phyloP scores from a whole-genome alignment of 352 stramenopile species.

The Globisporangium yorkense region DNA sequence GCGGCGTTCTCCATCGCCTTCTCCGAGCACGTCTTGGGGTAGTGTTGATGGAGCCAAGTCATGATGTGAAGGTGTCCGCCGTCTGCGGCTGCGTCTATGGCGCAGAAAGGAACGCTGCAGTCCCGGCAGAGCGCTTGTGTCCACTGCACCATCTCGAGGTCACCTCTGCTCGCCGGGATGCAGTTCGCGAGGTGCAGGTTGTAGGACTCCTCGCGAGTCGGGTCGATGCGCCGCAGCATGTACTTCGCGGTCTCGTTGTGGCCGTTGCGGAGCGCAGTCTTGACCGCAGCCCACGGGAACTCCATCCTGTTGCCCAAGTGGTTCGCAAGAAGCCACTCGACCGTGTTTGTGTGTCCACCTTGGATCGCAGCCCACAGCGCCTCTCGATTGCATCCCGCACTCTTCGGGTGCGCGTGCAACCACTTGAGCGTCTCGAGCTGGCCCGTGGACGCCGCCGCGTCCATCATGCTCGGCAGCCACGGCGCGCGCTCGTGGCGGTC shows the following conservation, averaged over 20 bases:
- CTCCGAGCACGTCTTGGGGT: not conserved
- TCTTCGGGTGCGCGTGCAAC: conserved; percentile 1
- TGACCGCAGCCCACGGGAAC: not conserved
- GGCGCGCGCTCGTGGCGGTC: not conserved
- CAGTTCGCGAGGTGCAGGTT: not conserved
- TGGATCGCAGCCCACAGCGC: not conserved
- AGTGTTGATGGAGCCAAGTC: conserved; percentile 2
- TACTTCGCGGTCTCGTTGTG: not conserved
- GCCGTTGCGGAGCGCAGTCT: not conserved
- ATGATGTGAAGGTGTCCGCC: not conserved
- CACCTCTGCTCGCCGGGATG: not conserved
- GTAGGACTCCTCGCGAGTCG: not conserved
- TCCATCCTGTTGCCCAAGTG: too few relatives aligned
- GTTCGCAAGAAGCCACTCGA: conserved; percentile 1
- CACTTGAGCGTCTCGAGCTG: conserved; percentile 2
- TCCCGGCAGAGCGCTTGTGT: not conserved
- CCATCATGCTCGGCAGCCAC: conserved; percentile 1
- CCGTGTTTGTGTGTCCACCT: not conserved
- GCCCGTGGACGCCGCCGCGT: not conserved
- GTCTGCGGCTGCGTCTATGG: not conserved
- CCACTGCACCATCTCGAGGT: conserved; percentile 5
- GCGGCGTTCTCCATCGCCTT: not conserved
- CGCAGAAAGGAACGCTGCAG: not conserved
- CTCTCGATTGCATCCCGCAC: not conserved
- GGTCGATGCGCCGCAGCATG: not conserved